These are phyloP conservation scores for Suillus placidus DNA, from an alignment of 768 basidiomycete genomes.

Conservation along the genomic window DNA sequence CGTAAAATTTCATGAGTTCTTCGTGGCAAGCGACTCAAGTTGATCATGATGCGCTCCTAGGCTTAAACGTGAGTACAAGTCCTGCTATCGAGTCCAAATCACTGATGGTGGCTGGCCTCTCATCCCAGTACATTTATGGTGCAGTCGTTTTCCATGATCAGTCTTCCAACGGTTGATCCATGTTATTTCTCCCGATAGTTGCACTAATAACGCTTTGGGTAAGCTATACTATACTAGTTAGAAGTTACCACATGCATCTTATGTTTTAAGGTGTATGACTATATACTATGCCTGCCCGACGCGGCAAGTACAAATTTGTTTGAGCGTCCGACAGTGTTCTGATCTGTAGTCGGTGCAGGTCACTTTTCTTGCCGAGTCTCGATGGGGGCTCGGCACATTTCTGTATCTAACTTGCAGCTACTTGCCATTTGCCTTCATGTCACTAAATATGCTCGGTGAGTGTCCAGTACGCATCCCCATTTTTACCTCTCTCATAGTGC, in stretches of 20 bases:
- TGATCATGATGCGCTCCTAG: not conserved
- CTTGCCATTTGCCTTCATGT: not conserved
- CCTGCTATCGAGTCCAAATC: not conserved
- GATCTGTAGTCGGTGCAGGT: not conserved
- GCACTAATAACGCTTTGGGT: not conserved
- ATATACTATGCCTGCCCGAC: not conserved
- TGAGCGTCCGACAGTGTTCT: not conserved
- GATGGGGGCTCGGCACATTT: not conserved
- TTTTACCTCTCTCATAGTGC: not conserved
- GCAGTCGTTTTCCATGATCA: not conserved
- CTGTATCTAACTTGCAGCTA: not conserved
- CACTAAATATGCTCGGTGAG: not conserved
- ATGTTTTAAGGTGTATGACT: not conserved
- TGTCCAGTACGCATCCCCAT: not conserved
- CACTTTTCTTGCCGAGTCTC: not conserved
- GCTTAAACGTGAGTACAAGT: not conserved
- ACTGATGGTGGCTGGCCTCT: not conserved
- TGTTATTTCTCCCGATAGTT: not conserved
- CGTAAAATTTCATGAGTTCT: not conserved
- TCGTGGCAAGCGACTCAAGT: not conserved
- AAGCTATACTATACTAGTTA: not conserved
- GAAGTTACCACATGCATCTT: not conserved
- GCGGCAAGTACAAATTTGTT: not conserved
- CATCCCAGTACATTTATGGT: slow-evolving; percentile 1
- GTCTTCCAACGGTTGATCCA: not conserved